Evolutionary conservation across 2,329 filamentous ascomycete genomes (phyloP), one percentile per base, ranked within the genome.

Genomic region (Trichoderma gracile): DNA sequence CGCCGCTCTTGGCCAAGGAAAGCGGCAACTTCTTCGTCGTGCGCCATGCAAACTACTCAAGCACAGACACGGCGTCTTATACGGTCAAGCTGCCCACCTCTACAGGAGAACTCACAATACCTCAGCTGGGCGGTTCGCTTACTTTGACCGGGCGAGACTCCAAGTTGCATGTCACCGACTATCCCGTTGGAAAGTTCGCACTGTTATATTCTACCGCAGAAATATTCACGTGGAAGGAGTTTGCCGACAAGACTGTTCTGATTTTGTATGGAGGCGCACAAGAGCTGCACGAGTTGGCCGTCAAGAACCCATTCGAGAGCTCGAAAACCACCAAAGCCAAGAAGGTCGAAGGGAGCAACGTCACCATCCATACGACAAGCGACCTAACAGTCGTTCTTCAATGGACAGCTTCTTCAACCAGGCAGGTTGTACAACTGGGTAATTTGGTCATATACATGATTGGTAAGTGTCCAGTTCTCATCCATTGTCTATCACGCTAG

Each of bases 151-250:
- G 88, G 0, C 79, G 88, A 23, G 89, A 91, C 71, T 89, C 87
- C 0, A 90, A 85, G 75, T 82, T 89, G 47, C 85, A 89, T 70
- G 83, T 91, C 4, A 86, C 83, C 0, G 86, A 91, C 68, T 91
- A 91, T 65, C 78, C 84, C 14, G 75, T 91, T 53, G 86, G 85
- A 0, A 81, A 82, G n/a, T 75, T 78, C 5, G 83, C 78, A 1
- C 71, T 92, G 17, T 73, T 90, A 0, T 92, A 91, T 74, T 90
- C 86, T 0, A 88, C 89, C 2, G 87, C 86, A 0, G 89, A 92
- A 70, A 83, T 91, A 25, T 86, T 88, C 67, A 90, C 87, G 0
- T 89, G 87, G 84, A 88, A 91, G 73, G 81, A 83, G 58, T 86
- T 88, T 65, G 79, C 78, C 0, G 77, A 82, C 45, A 84, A 82